phyloP scores from a whole-genome alignment of 345 rosid species.

The Garcia nutans region DNA sequence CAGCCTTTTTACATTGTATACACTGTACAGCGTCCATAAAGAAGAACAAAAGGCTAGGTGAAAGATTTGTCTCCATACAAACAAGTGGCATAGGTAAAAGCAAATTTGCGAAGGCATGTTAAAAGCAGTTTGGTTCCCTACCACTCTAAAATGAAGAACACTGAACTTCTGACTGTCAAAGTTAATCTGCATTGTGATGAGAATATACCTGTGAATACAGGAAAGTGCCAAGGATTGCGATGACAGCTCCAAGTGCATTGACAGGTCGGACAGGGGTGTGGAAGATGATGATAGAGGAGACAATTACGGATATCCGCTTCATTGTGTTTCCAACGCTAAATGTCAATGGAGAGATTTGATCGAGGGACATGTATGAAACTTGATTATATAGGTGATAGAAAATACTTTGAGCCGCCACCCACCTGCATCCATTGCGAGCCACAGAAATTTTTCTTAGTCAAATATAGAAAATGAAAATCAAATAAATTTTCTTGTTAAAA shows the following conservation, averaged over 20 bases:
- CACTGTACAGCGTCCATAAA: neutral
- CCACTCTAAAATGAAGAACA: neutral
- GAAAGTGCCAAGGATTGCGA: conserved; percentile 95
- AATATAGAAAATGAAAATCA: neutral
- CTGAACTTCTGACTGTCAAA: neutral
- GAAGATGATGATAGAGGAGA: conserved; percentile 97
- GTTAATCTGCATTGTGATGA: neutral
- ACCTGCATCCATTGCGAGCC: conserved; percentile 50
- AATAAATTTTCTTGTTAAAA: no score
- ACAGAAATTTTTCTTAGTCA: conserved; percentile 17
- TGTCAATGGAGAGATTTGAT: conserved; percentile 91
- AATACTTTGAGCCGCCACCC: conserved; percentile 95
- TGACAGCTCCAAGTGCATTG: conserved; percentile 95
- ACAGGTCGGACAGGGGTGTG: conserved; percentile 91
- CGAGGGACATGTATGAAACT: conserved; percentile 98
- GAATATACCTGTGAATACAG: conserved; percentile 86
- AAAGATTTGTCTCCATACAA: conserved; percentile 16
- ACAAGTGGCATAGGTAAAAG: conserved; percentile 21
- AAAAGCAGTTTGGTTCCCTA: conserved; percentile 16
- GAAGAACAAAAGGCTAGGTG: conserved; percentile 18
- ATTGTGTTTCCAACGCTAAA: conserved; percentile 95
- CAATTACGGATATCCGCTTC: conserved; percentile 96
- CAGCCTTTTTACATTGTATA: neutral
- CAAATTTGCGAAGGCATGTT: conserved; percentile 10
- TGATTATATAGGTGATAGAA: conserved; percentile 98